Conservation (phyloP, 495 filamentous ascomycete species). For the Aspergillus cavernicola region DNA sequence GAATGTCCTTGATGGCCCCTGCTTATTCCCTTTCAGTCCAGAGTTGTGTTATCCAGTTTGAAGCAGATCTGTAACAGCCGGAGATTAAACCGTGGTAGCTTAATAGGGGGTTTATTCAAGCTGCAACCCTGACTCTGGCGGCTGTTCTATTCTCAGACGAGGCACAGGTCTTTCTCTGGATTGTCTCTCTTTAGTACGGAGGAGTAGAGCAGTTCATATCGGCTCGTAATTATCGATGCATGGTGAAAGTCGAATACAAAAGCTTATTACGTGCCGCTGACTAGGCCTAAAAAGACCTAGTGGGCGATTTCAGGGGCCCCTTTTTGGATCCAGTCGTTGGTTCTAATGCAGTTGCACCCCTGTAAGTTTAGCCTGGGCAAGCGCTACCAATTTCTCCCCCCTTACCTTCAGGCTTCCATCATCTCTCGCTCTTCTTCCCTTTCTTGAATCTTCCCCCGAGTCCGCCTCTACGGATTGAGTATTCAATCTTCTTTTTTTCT, state of each 20-base stretch:
- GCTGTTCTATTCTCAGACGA: background rate
- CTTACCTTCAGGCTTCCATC: background rate
- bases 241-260: background rate
- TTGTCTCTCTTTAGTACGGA: background rate
- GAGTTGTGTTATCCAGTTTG: background rate
- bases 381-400: background rate
- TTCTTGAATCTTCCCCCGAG: too few species aligned
- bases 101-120: background rate
- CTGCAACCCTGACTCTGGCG: background rate
- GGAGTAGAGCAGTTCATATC: too few species aligned
- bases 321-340: too few species aligned
- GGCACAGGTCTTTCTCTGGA: too few species aligned
- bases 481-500: conserved; percentile 7
- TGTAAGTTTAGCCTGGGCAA: too few species aligned
- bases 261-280: conserved; percentile 2
- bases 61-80: conserved; percentile 19
- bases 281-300: conserved; percentile 3
- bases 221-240: background rate
- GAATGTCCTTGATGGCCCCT: background rate
- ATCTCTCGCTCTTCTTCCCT: conserved; percentile 8
- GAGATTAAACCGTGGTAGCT: conserved; percentile 19
- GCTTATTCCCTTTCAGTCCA: background rate
- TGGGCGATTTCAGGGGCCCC: too few species aligned
- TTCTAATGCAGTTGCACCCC: too few species aligned
- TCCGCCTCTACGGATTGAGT: background rate